Percentiles rank a stretch among this genome's conserved stretches.
Conservation (phyloP, 2,329 filamentous ascomycete species). For the Whalleya microplaca region DNA sequence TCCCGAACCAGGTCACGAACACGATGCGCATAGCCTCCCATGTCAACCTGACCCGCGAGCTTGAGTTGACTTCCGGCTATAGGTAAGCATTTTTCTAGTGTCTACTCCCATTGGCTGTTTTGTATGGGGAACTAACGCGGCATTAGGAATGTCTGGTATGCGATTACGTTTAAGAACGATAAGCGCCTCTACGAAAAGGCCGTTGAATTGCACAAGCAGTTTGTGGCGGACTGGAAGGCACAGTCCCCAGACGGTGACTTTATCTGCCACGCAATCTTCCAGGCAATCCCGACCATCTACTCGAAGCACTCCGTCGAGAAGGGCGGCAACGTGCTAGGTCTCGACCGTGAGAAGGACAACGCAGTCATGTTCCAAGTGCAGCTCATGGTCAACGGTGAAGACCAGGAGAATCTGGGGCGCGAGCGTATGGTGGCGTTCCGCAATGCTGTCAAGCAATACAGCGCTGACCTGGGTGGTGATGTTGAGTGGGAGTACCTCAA, state of each 20-base stretch:
- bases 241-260: slow-evolving; percentile 37
- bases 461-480: slow-evolving; percentile 10
- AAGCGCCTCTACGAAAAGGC: slow-evolving; percentile 39
- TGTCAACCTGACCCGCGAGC: slow-evolving; percentile 12
- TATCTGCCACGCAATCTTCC: slow-evolving; percentile 38
- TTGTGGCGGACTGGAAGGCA: slow-evolving; percentile 39
- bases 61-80: slow-evolving; percentile 16
- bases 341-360: slow-evolving; percentile 40
- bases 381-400: slow-evolving; percentile 37
- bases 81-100: slow-evolving; percentile 1
- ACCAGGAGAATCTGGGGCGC: slow-evolving; percentile 33
- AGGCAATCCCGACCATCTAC: slow-evolving; percentile 44
- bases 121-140: not conserved
- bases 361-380: slow-evolving; percentile 36
- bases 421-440: slow-evolving; percentile 36
- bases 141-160: slow-evolving; percentile 18
- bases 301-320: slow-evolving; percentile 37
- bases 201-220: slow-evolving; percentile 43
- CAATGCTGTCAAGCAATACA: slow-evolving; percentile 32
- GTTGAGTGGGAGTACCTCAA: slow-evolving; percentile 43
- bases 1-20: slow-evolving; percentile 1
- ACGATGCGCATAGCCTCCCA: slow-evolving; percentile 15
- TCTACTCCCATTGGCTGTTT: not conserved
- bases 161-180: slow-evolving; percentile 23
- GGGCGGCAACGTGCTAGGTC: slow-evolving; percentile 46